Evolutionary conservation across 306 rosid genomes (phyloP).

Genomic region (Corylus avellana): DNA sequence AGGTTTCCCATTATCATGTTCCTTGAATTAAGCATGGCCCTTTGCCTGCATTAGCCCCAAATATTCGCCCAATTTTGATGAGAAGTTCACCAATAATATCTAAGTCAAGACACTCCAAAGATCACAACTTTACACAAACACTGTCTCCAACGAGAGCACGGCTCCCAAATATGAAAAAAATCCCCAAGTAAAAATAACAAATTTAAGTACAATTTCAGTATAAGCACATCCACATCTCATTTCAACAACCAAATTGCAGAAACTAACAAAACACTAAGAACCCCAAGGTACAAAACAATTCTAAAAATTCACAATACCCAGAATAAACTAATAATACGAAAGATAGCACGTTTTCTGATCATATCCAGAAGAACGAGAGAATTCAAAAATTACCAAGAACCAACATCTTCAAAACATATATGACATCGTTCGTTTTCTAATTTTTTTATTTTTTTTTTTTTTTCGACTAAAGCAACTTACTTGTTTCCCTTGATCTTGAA

Average conservation of each 20-base stretch:
- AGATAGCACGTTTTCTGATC: not conserved
- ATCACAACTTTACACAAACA: not conserved
- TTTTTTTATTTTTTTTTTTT: not conserved
- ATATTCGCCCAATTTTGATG: not conserved
- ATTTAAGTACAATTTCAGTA: not conserved
- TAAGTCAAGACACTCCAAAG: conserved; percentile 2
- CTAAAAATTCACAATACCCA: not conserved
- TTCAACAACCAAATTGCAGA: not conserved
- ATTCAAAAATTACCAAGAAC: not conserved
- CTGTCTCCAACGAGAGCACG: not conserved
- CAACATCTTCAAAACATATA: conserved; percentile 9
- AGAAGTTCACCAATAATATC: not conserved
- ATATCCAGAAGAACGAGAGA: not conserved
- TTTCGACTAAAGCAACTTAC: conserved; percentile 42
- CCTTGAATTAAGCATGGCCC: conserved; percentile 7
- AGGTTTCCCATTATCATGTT: conserved; percentile 1
- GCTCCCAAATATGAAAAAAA: not conserved
- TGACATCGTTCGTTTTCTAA: not conserved
- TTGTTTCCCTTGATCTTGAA: conserved; percentile 94
- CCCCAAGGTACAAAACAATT: not conserved
- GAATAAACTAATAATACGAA: not conserved
- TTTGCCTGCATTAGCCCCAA: not conserved
- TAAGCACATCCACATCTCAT: not conserved
- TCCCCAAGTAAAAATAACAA: not conserved
- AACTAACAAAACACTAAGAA: too few relatives aligned